A percentile compares a stretch with the other conserved stretches of the same genome.
phyloP scores from a whole-genome alignment of 768 basidiomycete genomes.

The Rossbeevera mucosa region DNA sequence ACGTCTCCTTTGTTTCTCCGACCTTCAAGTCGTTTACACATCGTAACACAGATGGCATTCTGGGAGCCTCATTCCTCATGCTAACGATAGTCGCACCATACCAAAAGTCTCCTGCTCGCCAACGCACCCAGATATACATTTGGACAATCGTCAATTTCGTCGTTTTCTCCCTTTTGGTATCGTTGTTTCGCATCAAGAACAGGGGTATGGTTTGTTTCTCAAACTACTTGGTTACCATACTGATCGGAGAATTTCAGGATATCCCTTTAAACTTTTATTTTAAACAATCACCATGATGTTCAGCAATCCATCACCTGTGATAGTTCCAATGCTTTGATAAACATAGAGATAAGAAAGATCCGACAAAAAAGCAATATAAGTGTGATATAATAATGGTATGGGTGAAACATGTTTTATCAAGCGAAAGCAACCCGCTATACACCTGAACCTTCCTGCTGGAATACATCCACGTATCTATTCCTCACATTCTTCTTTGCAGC shows the following conservation, averaged over 20 bases:
- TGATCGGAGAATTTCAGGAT: slow-evolving; percentile 41
- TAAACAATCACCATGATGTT: slow-evolving; percentile 28
- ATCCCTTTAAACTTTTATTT: slow-evolving; percentile 76
- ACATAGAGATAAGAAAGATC: slow-evolving; percentile 22
- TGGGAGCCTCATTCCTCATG: slow-evolving; percentile 76
- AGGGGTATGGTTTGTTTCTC: slow-evolving; percentile 47
- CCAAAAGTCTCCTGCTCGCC: slow-evolving; percentile 64
- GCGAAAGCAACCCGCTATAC: slow-evolving; percentile 5
- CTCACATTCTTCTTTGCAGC: slow-evolving; percentile 71
- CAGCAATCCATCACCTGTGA: slow-evolving; percentile 1
- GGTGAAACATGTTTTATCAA: slow-evolving; percentile 4
- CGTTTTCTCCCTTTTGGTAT: slow-evolving; percentile 81
- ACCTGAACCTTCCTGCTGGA: slow-evolving; percentile 49
- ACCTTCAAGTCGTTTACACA: neutral
- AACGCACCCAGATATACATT: slow-evolving; percentile 83
- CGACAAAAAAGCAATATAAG: slow-evolving; percentile 13
- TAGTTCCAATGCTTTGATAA: slow-evolving; percentile 9
- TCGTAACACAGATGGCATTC: slow-evolving; percentile 62
- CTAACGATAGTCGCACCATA: slow-evolving; percentile 78
- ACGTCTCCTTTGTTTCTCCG: slow-evolving; percentile 32
- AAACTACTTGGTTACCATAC: neutral
- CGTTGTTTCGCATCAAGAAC: slow-evolving; percentile 89
- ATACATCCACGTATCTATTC: slow-evolving; percentile 88
- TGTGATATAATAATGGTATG: slow-evolving; percentile 18
- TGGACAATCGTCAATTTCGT: slow-evolving; percentile 81